Percentiles rank a stretch among this genome's conserved stretches.
These are phyloP conservation scores for Alternaria incomplexa DNA, from an alignment of 2,329 filamentous ascomycete genomes.

Conservation along the genomic window DNA sequence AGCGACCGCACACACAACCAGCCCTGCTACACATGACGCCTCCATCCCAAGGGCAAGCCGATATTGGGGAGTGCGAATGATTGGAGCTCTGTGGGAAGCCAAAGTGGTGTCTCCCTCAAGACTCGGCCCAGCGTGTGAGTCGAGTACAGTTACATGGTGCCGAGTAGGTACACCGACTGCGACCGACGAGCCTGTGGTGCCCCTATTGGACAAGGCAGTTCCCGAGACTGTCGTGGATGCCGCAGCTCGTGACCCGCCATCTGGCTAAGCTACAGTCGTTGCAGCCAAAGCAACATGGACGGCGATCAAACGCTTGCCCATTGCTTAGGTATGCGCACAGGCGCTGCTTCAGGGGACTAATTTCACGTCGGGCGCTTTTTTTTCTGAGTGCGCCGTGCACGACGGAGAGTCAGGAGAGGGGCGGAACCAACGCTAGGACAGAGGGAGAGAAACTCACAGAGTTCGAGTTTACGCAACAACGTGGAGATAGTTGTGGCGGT, in stretches of 20 bases:
- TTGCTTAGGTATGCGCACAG: slow-evolving; percentile 40
- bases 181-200: slow-evolving; percentile 4
- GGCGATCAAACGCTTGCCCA: slow-evolving; percentile 50
- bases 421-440: slow-evolving; percentile 29
- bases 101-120: not conserved
- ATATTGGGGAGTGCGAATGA: not conserved
- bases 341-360: slow-evolving; percentile 41
- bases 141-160: slow-evolving; percentile 21
- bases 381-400: slow-evolving; percentile 21
- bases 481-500: slow-evolving; percentile 30
- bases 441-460: slow-evolving; percentile 9
- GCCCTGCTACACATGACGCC: slow-evolving; percentile 14
- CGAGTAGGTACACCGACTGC: slow-evolving; percentile 36
- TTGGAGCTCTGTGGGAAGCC: not conserved
- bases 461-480: slow-evolving; percentile 29
- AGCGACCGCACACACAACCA: slow-evolving; percentile 14
- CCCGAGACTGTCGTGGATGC: slow-evolving; percentile 28
- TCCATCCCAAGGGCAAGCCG: not conserved
- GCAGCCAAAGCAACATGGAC: slow-evolving; percentile 37
- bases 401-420: slow-evolving; percentile 24
- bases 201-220: slow-evolving; percentile 25
- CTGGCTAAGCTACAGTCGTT: slow-evolving; percentile 30
- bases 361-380: slow-evolving; percentile 25
- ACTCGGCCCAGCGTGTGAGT: not conserved
- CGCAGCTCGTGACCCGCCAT: slow-evolving; percentile 31